phyloP scores from a whole-genome alignment of 371 early-diverging fungal genomes.

The Lichtheimia ramosa region DNA sequence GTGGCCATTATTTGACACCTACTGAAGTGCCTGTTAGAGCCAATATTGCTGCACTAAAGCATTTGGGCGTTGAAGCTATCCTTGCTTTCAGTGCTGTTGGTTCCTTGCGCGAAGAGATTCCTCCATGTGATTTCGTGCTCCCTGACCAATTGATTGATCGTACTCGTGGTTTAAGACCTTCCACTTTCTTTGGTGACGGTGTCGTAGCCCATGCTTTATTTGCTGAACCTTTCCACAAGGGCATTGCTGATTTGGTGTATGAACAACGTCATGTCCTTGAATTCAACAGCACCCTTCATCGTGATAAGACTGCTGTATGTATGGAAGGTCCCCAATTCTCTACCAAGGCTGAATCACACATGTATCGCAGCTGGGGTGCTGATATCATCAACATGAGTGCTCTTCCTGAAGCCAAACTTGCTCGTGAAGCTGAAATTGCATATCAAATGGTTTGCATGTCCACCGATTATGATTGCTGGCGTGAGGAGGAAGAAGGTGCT shows the following conservation, averaged over 20 bases:
- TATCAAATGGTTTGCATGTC: slow-evolving; percentile 98
- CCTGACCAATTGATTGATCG: slow-evolving; percentile 95
- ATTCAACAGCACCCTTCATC: slow-evolving; percentile 61
- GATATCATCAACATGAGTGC: slow-evolving; percentile 97
- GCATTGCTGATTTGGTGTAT: slow-evolving; percentile 73
- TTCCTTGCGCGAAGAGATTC: slow-evolving; percentile 91
- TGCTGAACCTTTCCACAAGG: slow-evolving; percentile 92
- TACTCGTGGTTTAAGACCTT: slow-evolving; percentile 86
- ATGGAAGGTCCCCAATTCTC: slow-evolving; percentile 99
- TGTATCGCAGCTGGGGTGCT: slow-evolving; percentile 93
- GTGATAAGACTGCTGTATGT: slow-evolving; percentile 85
- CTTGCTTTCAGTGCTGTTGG: slow-evolving; percentile 95
- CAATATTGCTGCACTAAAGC: slow-evolving; percentile 97
- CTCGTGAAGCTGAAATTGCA: slow-evolving; percentile 96
- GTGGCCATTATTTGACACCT: slow-evolving; percentile 84
- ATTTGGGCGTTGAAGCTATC: slow-evolving; percentile 89
- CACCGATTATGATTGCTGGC: slow-evolving; percentile 99
- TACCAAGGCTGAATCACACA: slow-evolving; percentile 93
- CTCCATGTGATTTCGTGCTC: slow-evolving; percentile 92
- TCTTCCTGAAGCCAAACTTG: slow-evolving; percentile 95
- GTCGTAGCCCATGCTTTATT: slow-evolving; percentile 89
- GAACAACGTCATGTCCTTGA: slow-evolving; percentile 49
- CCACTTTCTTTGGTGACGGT: slow-evolving; percentile 92
- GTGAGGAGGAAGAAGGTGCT: slow-evolving; percentile 77
- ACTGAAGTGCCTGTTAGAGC: slow-evolving; percentile 93